These are phyloP conservation scores for Sordaria brevicollis DNA, from an alignment of 495 filamentous ascomycete species.

Conservation along the genomic window DNA sequence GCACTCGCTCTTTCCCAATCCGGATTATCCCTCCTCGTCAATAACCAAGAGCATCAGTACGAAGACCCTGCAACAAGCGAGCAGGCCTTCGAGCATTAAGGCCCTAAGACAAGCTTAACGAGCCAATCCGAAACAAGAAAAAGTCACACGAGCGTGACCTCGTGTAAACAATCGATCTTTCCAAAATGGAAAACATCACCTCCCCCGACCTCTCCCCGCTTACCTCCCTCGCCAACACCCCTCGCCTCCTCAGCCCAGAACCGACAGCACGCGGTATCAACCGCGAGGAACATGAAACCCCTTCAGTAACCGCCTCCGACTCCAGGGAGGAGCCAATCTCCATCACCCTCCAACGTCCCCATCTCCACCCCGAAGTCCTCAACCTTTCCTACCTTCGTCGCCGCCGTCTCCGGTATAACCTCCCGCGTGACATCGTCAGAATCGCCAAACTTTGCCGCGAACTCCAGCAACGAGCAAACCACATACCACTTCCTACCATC, in stretches of 20 bases:
- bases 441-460: background rate
- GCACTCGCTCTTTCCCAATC: background rate
- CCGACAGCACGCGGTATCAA: background rate
- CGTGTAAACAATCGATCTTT: background rate
- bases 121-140: background rate
- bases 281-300: background rate
- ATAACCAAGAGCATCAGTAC: background rate
- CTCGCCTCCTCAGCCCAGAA: background rate
- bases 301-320: background rate
- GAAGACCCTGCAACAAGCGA: background rate
- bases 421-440: background rate
- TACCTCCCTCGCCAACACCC: background rate
- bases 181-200: background rate
- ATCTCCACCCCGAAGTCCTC: background rate
- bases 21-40: background rate
- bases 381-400: background rate
- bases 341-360: background rate
- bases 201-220: background rate
- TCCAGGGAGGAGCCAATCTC: no score
- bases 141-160: background rate
- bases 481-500: background rate
- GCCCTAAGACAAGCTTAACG: background rate
- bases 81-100: background rate
- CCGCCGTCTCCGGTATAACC: background rate
- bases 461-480: background rate